A percentile compares a stretch with the other conserved stretches of the same genome.
Evolutionary conservation across 345 rosid genomes (phyloP).

Genomic region (Clausena lansium): DNA sequence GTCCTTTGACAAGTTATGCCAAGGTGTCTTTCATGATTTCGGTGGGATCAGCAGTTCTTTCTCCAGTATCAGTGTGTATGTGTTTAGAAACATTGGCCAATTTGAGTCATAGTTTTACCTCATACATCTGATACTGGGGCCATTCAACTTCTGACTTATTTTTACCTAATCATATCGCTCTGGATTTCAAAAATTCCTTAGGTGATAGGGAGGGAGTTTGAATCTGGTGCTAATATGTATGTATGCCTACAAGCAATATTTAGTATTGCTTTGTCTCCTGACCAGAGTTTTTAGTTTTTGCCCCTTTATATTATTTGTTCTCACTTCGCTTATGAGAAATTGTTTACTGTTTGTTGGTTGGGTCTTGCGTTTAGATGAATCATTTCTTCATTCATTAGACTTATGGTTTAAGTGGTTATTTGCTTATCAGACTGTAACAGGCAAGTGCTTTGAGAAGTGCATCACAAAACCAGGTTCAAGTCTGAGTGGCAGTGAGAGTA

Average conservation of each 20-base stretch:
- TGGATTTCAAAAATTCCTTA: background rate
- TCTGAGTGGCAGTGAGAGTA: slow-evolving; percentile 85
- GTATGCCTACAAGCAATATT: background rate
- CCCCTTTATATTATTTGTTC: background rate
- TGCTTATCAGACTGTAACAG: slow-evolving; percentile 59
- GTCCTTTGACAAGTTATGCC: background rate
- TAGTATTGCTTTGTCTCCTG: background rate
- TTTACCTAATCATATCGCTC: background rate
- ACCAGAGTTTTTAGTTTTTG: background rate
- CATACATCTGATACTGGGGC: background rate
- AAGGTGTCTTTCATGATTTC: background rate
- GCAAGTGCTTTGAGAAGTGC: slow-evolving; percentile 88
- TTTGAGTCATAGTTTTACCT: background rate
- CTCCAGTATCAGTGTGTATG: background rate
- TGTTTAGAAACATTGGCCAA: background rate
- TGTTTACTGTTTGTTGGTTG: background rate
- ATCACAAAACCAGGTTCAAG: slow-evolving; percentile 91
- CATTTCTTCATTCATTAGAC: background rate
- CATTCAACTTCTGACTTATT: background rate
- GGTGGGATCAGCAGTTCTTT: background rate
- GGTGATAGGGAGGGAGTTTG: background rate
- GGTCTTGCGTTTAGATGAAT: background rate
- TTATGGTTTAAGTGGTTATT: background rate
- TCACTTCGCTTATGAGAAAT: background rate
- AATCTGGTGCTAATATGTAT: background rate